Base-by-base conservation (phyloP, 495 filamentous ascomycete species). In the Podospora tetraspora region DNA sequence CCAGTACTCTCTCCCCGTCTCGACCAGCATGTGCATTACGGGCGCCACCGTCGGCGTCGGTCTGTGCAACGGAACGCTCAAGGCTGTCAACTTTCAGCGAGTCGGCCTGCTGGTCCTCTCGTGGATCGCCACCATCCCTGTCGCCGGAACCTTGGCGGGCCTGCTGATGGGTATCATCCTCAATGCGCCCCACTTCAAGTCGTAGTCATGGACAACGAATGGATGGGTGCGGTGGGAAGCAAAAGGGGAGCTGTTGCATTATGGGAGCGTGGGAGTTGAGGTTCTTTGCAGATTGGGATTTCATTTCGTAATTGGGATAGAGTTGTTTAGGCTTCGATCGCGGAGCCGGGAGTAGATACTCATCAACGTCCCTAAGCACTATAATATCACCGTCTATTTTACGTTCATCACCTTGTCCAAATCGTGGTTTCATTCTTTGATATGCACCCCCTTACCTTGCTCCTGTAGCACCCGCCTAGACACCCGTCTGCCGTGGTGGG, bases 21-120 rank as follows among this genome's bases (percentile, higher is more conserved):
- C 85, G 2, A 89, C 86, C 6, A 86, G 86, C 30, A 85, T 87
- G 78, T 89, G 87, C 73, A 86, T 89, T 69, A 85, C 85, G 4
- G 87, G 88, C 57, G 84, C 87, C 6, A 85, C 84, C 8, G 84
- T 89, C 64, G 87, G 87, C 62, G 88, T 90, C 32, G 88, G 85
- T 59, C 84, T 89, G 59, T 87, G 84, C 76, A 88, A 86, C 70
- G 85, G 84, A 59, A 83, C 83, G 59, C 77, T 81, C 72, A 82
- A 80, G 62, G 84, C 86, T 32, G 82, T 89, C 66, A 89, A 89
- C 76, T 90, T 82, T 81, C 79, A 82, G 37, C 84, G 84, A 79
- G 80, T 90, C 60, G 82, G 70, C 24, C 83, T 82, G 76, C 83
- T 88, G 68, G 81, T 84, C 61, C 68, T 82, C 13, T 82, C 83